Percentiles rank a stretch among this genome's conserved stretches.
These are phyloP conservation scores for Clavulina sp. DNA, from an alignment of 768 basidiomycete species.

Conservation along the genomic window DNA sequence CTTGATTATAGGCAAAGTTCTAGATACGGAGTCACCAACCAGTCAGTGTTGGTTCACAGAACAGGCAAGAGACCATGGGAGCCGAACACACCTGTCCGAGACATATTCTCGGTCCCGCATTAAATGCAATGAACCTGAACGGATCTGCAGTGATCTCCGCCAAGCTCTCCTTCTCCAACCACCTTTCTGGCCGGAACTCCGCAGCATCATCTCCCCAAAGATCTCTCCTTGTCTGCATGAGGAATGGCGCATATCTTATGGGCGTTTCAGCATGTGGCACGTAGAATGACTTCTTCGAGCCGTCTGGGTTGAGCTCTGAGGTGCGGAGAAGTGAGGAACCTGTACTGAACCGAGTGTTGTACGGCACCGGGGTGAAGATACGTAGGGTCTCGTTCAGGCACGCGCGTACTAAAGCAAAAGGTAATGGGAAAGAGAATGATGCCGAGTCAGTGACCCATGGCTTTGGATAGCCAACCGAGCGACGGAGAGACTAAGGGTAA, in stretches of 20 bases:
- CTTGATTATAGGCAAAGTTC: slow-evolving; percentile 12
- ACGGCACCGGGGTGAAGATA: slow-evolving; percentile 19
- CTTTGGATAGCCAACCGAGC: background rate
- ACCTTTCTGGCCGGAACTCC: slow-evolving; percentile 19
- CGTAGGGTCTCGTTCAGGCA: slow-evolving; percentile 21
- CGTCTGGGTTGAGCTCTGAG: background rate
- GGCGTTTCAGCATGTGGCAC: slow-evolving; percentile 4
- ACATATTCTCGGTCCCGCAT: slow-evolving; percentile 5
- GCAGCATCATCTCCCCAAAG: slow-evolving; percentile 21
- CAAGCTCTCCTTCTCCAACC: slow-evolving; percentile 13
- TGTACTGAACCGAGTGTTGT: background rate
- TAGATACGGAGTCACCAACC: background rate
- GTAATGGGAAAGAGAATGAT: slow-evolving; percentile 17
- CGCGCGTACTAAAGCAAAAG: slow-evolving; percentile 16
- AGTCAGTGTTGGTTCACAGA: background rate
- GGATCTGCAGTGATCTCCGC: background rate
- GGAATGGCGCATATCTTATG: slow-evolving; percentile 2
- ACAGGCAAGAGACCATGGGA: background rate
- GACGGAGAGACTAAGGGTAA: slow-evolving; percentile 3
- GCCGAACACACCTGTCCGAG: slow-evolving; percentile 9
- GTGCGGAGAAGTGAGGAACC: background rate
- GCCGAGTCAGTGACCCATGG: slow-evolving; percentile 30
- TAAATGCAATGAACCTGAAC: background rate
- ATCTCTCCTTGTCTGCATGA: slow-evolving; percentile 15
- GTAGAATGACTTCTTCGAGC: slow-evolving; percentile 3